Evolutionary conservation across 306 rosid species (phyloP), one percentile per base, ranked within the genome.

Genomic region (Mucuna pruriens): DNA sequence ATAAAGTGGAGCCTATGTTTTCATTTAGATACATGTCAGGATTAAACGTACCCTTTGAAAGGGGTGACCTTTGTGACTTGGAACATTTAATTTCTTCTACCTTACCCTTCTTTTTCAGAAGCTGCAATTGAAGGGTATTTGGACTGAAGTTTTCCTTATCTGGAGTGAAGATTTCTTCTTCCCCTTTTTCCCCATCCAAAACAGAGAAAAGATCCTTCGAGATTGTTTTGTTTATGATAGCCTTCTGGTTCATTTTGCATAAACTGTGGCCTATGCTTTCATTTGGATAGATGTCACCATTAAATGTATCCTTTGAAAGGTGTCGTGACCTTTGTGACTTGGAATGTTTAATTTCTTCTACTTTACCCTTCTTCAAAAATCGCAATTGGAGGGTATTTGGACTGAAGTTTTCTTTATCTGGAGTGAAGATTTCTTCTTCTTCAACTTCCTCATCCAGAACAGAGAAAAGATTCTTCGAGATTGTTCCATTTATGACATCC

Each of bases 121-220:
- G 80, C 74, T 61, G 84, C 84, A 80, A 46, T 33, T 54, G 70
- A 83, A 80, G 90, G 68, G 90, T 71, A 68, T 91, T 84, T 70
- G 94, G 92, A 75, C 91, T 88, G 58, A 87, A 77, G 79, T 93
- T 93, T 75, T 91, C 96, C 87, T 88, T 91, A 80, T 91, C 90
- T 12, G 89, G 94, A 46, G 92, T 83, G 49, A 69, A 93, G 9
- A 79, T 63, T 71, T 89, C 97, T 72, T 88, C 92, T 61, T 82
- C 90, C 66, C 64, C 52, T 63, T 17, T 10, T 20, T 63, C 93
- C 78, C 82, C 87, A 79, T 70, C 84, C 33, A 84, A 75, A 79
- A 20, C 76, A 61, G 89, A 65, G n/a, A 71, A 38, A 69, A 49
- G 64, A 33, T 73, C 69, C 68, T 79, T 88, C 16, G 70, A 33